A percentile compares a stretch with the other conserved stretches of the same genome.
Evolutionary conservation across 2,329 filamentous ascomycete species (phyloP).

Genomic region (Laburnicola sp.): DNA sequence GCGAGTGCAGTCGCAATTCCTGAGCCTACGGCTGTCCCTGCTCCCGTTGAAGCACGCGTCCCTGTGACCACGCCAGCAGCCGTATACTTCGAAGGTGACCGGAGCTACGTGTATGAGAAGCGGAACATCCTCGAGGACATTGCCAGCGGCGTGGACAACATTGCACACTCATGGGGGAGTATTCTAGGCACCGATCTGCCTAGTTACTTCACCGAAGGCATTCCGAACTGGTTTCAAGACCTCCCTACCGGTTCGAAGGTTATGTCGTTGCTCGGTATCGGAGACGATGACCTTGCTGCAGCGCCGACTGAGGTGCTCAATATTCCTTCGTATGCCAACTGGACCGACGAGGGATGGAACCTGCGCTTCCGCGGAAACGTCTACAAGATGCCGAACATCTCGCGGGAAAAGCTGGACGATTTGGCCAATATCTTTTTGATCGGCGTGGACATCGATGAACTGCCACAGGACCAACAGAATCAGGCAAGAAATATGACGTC

Average conservation of each 20-base stretch:
- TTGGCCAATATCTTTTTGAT: slow-evolving; percentile 73
- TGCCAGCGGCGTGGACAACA: slow-evolving; percentile 33
- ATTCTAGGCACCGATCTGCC: slow-evolving; percentile 42
- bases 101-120: slow-evolving; percentile 36
- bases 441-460: slow-evolving; percentile 62
- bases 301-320: slow-evolving; percentile 72
- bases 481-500: slow-evolving; percentile 75
- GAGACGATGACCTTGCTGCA: slow-evolving; percentile 63
- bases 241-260: slow-evolving; percentile 67
- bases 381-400: slow-evolving; percentile 75
- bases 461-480: slow-evolving; percentile 62
- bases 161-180: slow-evolving; percentile 38
- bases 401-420: slow-evolving; percentile 65
- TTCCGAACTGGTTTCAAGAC: slow-evolving; percentile 69
- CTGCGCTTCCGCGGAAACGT: slow-evolving; percentile 77
- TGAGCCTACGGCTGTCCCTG: slow-evolving; percentile 37
- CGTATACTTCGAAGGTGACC: slow-evolving; percentile 35
- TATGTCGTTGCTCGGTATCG: slow-evolving; percentile 63
- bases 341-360: slow-evolving; percentile 76
- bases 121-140: slow-evolving; percentile 40
- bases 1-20: slow-evolving; percentile 35
- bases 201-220: slow-evolving; percentile 44
- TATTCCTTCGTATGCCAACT: slow-evolving; percentile 69
- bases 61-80: slow-evolving; percentile 41
- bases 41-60: slow-evolving; percentile 31